Conservation (phyloP, 2,329 filamentous ascomycete genomes). For the Septoria petroselini region DNA sequence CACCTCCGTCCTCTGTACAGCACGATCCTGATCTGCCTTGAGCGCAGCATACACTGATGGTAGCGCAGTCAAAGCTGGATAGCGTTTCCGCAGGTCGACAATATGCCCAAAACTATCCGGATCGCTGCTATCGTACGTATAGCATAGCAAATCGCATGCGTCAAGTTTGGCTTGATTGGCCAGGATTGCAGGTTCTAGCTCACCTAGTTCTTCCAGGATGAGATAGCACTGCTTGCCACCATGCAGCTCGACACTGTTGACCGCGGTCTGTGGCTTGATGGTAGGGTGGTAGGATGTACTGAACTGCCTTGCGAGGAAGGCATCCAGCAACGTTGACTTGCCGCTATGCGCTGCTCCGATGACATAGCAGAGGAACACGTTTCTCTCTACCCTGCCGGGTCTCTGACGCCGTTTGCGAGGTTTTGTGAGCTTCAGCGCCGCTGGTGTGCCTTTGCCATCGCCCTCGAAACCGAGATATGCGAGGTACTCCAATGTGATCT, state of each 20-base stretch:
- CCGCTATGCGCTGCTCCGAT: constrained; percentile 81
- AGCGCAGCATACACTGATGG: constrained; percentile 89
- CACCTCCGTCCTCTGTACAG: constrained; percentile 85
- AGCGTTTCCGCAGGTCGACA: constrained; percentile 71
- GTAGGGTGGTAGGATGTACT: constrained; percentile 82
- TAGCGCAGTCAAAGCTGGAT: constrained; percentile 81
- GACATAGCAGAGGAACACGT: constrained; percentile 91
- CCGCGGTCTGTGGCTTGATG: constrained; percentile 87
- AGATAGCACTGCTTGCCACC: constrained; percentile 97
- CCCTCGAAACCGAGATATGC: constrained; percentile 93
- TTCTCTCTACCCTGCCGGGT: constrained; percentile 83
- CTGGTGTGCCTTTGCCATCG: constrained; percentile 68
- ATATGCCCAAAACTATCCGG: constrained; percentile 95
- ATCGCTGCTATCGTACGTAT: constrained; percentile 94
- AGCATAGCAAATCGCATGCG: constrained; percentile 89
- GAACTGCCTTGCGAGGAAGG: constrained; percentile 87
- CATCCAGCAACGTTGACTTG: constrained; percentile 86
- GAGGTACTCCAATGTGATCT: constrained; percentile 91
- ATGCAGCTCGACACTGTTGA: constrained; percentile 93
- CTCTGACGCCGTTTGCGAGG: constrained; percentile 78
- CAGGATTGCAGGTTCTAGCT: constrained; percentile 89
- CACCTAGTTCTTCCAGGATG: constrained; percentile 90
- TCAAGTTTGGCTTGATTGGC: constrained; percentile 89
- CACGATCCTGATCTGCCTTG: constrained; percentile 94
- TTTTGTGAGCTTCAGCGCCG: constrained; percentile 89